Percentiles rank a stretch among this genome's conserved stretches.
Conservation (phyloP, 176 grass and related monocot genomes). For the Cocos nucifera region DNA sequence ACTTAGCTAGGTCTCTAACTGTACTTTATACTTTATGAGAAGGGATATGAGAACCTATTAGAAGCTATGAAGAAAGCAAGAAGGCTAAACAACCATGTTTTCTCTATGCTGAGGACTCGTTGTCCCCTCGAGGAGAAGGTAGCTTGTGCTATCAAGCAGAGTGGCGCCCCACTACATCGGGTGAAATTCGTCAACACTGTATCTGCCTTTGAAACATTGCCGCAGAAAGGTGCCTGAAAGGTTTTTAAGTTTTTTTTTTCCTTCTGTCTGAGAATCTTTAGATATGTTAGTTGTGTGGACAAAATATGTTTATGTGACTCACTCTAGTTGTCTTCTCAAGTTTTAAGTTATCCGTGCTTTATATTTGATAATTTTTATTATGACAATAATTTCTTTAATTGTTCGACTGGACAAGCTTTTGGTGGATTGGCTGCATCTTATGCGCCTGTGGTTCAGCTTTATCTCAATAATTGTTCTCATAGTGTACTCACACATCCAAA, state of each 20-base stretch:
- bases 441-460: no score
- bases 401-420: no score
- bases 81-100: conserved; percentile 90
- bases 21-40: background rate
- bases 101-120: conserved; percentile 85
- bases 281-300: no score
- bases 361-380: no score
- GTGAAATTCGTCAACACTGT: conserved; percentile 83
- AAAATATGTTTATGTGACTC: no score
- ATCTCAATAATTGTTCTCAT: no score
- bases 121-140: conserved; percentile 96
- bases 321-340: no score
- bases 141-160: conserved; percentile 91
- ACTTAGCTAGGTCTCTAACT: no score
- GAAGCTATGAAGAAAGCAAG: conserved; percentile 97
- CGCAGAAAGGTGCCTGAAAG: conserved; percentile 53
- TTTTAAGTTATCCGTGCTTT: no score
- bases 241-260: background rate
- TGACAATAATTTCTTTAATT: no score
- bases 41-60: conserved; percentile 77
- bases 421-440: no score
- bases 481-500: no score
- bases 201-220: conserved; percentile 92
- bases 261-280: background rate
- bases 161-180: conserved; percentile 82